phyloP scores from a whole-genome alignment of 2,329 filamentous ascomycete species.

The Chaetomium olivaceum region DNA sequence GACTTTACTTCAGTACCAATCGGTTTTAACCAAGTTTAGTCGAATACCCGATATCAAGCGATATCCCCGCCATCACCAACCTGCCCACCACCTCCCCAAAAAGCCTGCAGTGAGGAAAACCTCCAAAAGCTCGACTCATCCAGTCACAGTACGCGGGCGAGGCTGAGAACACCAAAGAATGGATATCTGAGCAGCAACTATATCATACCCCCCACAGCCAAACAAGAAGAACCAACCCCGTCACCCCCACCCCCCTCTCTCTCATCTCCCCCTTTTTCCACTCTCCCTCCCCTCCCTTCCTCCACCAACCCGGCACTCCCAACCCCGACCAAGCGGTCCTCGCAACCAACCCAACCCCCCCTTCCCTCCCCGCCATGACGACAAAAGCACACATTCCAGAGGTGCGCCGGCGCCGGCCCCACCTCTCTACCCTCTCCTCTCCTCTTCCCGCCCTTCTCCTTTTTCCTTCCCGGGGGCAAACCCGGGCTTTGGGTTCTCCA shows the following conservation, averaged over 20 bases:
- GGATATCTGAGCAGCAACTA: slow-evolving; percentile 35
- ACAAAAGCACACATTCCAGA: slow-evolving; percentile 10
- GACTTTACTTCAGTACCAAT: not conserved
- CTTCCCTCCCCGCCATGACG: slow-evolving; percentile 9
- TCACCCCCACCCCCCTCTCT: not conserved
- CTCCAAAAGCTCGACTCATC: slow-evolving; percentile 22
- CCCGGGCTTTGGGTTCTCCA: not conserved
- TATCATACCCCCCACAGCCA: not conserved
- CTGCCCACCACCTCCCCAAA: not conserved
- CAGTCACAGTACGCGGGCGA: slow-evolving; percentile 22
- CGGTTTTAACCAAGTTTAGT: not conserved
- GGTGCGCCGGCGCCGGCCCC: slow-evolving; percentile 14
- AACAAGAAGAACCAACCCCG: slow-evolving; percentile 10
- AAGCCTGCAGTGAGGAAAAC: slow-evolving; percentile 29
- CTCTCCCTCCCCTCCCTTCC: not conserved
- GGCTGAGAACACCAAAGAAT: slow-evolving; percentile 30
- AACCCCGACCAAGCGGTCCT: slow-evolving; percentile 1
- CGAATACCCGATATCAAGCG: slow-evolving; percentile 17
- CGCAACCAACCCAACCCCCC: not conserved
- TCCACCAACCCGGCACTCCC: not conserved
- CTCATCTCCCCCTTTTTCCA: not conserved
- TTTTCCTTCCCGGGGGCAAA: not conserved
- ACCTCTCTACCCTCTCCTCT: too few species aligned
- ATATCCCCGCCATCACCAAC: slow-evolving; percentile 5
- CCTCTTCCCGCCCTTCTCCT: not conserved